A percentile compares a stretch with the other conserved stretches of the same genome.
Evolutionary conservation across 2,329 filamentous ascomycete species (phyloP).

Genomic region (Neofusicoccum parvum): DNA sequence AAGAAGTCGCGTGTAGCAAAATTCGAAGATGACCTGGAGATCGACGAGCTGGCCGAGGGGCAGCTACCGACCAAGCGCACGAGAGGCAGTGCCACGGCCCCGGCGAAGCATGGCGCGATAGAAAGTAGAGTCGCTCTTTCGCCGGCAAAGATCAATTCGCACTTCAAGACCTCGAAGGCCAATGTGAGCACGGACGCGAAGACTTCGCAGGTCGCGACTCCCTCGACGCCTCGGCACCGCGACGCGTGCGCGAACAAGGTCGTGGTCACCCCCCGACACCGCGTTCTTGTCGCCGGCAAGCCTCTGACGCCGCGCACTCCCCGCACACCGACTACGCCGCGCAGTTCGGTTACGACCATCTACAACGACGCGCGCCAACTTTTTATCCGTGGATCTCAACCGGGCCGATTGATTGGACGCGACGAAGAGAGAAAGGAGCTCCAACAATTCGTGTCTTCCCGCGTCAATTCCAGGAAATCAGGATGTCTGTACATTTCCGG

Average conservation of each 20-base stretch:
- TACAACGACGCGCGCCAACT: conserved; percentile 87
- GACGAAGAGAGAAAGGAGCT: conserved; percentile 70
- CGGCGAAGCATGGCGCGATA: conserved; percentile 50
- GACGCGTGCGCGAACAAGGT: conserved; percentile 72
- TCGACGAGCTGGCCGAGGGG: conserved; percentile 45
- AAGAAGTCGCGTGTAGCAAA: conserved; percentile 36
- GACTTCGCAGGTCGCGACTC: conserved; percentile 46
- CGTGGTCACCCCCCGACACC: conserved; percentile 79
- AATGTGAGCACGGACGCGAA: conserved; percentile 51
- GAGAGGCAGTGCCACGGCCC: conserved; percentile 42
- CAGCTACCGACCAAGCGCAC: conserved; percentile 38
- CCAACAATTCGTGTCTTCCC: conserved; percentile 66
- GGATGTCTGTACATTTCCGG: conserved; percentile 95
- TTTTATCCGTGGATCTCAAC: conserved; percentile 78
- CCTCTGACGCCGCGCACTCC: conserved; percentile 78
- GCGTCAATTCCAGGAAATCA: conserved; percentile 61
- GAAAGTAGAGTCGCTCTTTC: conserved; percentile 45
- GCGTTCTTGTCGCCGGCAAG: conserved; percentile 75
- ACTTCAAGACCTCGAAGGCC: conserved; percentile 48
- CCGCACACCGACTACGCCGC: conserved; percentile 71
- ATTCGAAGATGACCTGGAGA: conserved; percentile 38
- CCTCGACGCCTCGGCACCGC: conserved; percentile 74
- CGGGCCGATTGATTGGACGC: conserved; percentile 75
- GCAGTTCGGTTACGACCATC: conserved; percentile 67
- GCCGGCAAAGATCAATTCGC: conserved; percentile 50